phyloP scores from a whole-genome alignment of 768 basidiomycete species.

The Mycena leptocephala region DNA sequence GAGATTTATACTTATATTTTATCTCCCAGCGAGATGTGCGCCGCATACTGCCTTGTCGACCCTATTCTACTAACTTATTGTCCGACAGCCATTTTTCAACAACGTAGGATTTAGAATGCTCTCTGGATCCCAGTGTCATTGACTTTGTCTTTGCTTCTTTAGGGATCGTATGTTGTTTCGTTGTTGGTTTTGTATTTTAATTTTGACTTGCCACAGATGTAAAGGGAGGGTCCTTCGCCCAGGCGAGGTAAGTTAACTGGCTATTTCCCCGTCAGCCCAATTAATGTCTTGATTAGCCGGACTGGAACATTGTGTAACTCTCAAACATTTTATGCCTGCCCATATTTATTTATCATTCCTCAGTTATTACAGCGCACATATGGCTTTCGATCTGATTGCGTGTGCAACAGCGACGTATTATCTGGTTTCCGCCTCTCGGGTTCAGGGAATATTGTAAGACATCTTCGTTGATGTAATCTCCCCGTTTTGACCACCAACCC shows the following conservation, averaged over 20 bases:
- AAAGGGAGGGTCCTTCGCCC: slow-evolving; percentile 15
- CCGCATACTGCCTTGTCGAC: too few species aligned
- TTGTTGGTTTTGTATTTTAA: not conserved
- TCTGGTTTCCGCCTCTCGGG: not conserved
- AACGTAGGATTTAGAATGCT: not conserved
- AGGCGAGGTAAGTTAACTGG: slow-evolving; percentile 11
- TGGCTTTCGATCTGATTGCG: slow-evolving; percentile 21
- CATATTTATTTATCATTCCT: not conserved
- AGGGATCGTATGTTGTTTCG: slow-evolving; percentile 4
- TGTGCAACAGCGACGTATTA: slow-evolving; percentile 15
- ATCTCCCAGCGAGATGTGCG: slow-evolving; percentile 15
- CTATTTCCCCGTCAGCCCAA: not conserved
- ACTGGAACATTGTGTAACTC: slow-evolving; percentile 25
- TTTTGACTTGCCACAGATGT: not conserved
- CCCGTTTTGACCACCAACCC: not conserved
- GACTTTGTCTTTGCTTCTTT: not conserved
- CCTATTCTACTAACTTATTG: not conserved
- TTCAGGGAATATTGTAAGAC: not conserved
- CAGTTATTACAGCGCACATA: slow-evolving; percentile 21
- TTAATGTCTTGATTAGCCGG: not conserved
- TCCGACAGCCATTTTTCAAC: slow-evolving; percentile 10
- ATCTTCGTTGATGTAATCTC: not conserved
- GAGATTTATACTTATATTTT: not conserved
- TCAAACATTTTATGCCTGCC: not conserved
- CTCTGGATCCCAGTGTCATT: not conserved